phyloP scores from a whole-genome alignment of 2,329 filamentous ascomycete genomes.

The Aspergillus sp. region DNA sequence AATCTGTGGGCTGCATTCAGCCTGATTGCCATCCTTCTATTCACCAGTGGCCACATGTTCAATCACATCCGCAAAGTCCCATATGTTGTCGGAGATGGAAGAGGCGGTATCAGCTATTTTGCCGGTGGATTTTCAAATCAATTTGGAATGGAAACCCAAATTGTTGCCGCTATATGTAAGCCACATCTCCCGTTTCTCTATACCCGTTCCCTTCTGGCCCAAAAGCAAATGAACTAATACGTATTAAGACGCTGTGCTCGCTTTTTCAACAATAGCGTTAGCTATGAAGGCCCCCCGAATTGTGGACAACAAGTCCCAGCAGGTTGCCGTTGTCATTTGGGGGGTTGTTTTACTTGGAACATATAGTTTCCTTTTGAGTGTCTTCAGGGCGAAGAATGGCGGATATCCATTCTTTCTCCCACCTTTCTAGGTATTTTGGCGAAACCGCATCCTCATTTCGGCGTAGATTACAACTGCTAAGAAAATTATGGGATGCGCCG shows the following conservation, averaged over 20 bases:
- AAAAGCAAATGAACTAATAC: slow-evolving; percentile 16
- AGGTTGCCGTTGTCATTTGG: slow-evolving; percentile 79
- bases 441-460: not conserved
- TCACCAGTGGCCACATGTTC: slow-evolving; percentile 98
- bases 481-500: not conserved
- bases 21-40: slow-evolving; percentile 84
- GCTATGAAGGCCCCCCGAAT: slow-evolving; percentile 92
- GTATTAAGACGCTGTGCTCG: slow-evolving; percentile 69
- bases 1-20: slow-evolving; percentile 92
- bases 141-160: slow-evolving; percentile 91
- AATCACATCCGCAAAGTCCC: slow-evolving; percentile 97
- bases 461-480: no score
- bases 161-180: slow-evolving; percentile 90
- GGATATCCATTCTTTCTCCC: slow-evolving; percentile 94
- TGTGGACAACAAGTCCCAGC: slow-evolving; percentile 71
- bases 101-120: slow-evolving; percentile 86
- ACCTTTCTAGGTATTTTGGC: slow-evolving; percentile 62
- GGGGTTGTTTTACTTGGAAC: slow-evolving; percentile 72
- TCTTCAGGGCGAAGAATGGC: slow-evolving; percentile 92
- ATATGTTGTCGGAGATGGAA: slow-evolving; percentile 82
- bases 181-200: slow-evolving; percentile 21
- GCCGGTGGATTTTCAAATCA: slow-evolving; percentile 91
- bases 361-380: slow-evolving; percentile 91
- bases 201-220: not conserved
- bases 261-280: slow-evolving; percentile 88